Evolutionary conservation across 306 rosid species (phyloP), one percentile per base, ranked within the genome.

Genomic region (Rosa multiflora): DNA sequence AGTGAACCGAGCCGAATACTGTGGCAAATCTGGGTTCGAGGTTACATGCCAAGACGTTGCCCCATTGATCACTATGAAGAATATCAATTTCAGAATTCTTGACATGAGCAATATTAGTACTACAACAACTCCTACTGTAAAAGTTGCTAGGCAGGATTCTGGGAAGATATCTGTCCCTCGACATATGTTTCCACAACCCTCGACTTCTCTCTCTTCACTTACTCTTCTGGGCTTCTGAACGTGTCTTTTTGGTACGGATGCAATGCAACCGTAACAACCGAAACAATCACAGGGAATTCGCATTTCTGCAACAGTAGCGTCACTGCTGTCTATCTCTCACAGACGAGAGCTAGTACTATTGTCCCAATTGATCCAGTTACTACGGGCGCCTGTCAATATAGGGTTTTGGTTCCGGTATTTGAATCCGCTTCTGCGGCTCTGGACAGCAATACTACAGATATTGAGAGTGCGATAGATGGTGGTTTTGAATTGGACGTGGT

Each of bases 11-110:
- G 56, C 76, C 9, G 32, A 12, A 2, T 53, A 55, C 43, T 82
- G 85, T 18, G 85, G 85, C 10, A 58, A 10, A 43, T 78, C 82
- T 0, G 52, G 63, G 26, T 72, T 63, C 0, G 3, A 35, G 55
- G 37, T 73, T 3, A n/a, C 29, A 14, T 78, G 86, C 12, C 0
- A 0, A 0, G 6, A 1, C 3, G 5, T 11, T 8, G 15, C 0
- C 5, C 73, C 76, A 0, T 0, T 12, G 23, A 44, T 78, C 47
- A 40, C 14, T 15, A 78, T 78, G 14, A 0, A 0, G 44, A n/a
- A 8, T 0, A n/a, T n/a, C 13, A 6, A 4, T 0, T 78, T 53
- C 51, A 52, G 68, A 73, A 32, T 82, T 20, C 39, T 82, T 0
- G 14, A 37, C 15, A 53, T 46, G 23, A 23, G 26, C 26, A 23